Evolutionary conservation across 2,329 filamentous ascomycete genomes (phyloP), one percentile per base, ranked within the genome.

Genomic region (Hymenoscyphus albidus): DNA sequence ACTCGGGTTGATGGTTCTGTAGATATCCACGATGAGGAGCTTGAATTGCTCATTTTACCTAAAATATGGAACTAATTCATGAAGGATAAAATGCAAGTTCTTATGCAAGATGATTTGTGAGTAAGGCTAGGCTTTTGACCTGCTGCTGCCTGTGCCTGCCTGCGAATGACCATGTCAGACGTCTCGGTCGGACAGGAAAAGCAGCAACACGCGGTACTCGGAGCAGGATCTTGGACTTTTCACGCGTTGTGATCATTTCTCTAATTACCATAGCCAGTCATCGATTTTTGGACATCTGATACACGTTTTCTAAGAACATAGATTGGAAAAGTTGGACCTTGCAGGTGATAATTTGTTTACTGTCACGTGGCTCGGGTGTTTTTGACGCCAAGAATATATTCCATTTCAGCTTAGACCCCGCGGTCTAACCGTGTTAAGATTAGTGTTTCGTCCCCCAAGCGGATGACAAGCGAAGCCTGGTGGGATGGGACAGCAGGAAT

Each of bases 1-100:
- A 67, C 65, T 27, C 61, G 61, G 7, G 65, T 67, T 39, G 63
- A 67, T 40, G 65, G 65, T 40, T 67, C 65, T 31, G 65, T 67
- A n/a, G 65, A 63, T 32, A 67, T 44, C 65, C 65, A 67, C 59
- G 64, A 65, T 51, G 59, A 16, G 48, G 27, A 27, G 27, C 54
- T 61, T 31, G 65, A 60, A 60, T 63, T 61, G 39, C 55, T 59
- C 63, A 67, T 67, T 32, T 16, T 16, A 27, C 13, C n/a, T 51
- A 54, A 1, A 62, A 27, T 27, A 44, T 54, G 16, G 27, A 35
- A 56, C 7, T 56, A 35, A 56, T 56, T 31, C 22, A 56, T 31
- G 32, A 27, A 31, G 16, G 22, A 32, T 56, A 56, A 32, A 35
- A 32, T 31, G 10, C 16, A 14, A 22, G 31, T 31, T 27, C 32